phyloP scores from a whole-genome alignment of 495 filamentous ascomycete genomes.

The Daldinia childiae region DNA sequence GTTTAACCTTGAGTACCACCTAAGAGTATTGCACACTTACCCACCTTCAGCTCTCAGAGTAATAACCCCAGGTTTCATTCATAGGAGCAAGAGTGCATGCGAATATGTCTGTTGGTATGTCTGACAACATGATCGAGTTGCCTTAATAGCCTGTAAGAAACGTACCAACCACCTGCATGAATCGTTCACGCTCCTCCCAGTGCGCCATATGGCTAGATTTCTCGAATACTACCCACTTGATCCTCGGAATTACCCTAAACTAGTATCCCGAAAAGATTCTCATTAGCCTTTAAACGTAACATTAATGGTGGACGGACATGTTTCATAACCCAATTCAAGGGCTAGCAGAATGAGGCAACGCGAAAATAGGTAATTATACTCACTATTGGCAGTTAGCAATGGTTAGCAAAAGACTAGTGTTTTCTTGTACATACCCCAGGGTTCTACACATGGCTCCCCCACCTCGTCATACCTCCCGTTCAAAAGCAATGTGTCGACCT shows the following conservation, averaged over 20 bases:
- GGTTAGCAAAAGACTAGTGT: not conserved
- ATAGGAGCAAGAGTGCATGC: not conserved
- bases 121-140: not conserved
- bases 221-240: slow-evolving; percentile 59
- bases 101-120: not conserved
- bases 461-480: slow-evolving; percentile 64
- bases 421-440: slow-evolving; percentile 36
- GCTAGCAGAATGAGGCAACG: not conserved
- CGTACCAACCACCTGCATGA: slow-evolving; percentile 34
- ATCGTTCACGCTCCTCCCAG: slow-evolving; percentile 57
- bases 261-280: not conserved
- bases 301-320: not conserved
- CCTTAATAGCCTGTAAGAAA: slow-evolving; percentile 8
- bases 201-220: slow-evolving; percentile 58
- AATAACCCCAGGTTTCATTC: not conserved
- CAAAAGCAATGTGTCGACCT: slow-evolving; percentile 55
- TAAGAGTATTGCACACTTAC: not conserved
- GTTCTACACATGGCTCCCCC: slow-evolving; percentile 50
- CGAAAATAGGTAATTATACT: not conserved
- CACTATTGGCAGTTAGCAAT: not conserved
- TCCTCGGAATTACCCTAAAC: slow-evolving; percentile 52
- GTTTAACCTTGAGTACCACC: not conserved
- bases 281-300: not conserved
- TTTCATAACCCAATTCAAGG: not conserved
- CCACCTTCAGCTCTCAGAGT: not conserved